Base-by-base conservation (phyloP, 495 filamentous ascomycete species). In the Lindgomyces ingoldianus region DNA sequence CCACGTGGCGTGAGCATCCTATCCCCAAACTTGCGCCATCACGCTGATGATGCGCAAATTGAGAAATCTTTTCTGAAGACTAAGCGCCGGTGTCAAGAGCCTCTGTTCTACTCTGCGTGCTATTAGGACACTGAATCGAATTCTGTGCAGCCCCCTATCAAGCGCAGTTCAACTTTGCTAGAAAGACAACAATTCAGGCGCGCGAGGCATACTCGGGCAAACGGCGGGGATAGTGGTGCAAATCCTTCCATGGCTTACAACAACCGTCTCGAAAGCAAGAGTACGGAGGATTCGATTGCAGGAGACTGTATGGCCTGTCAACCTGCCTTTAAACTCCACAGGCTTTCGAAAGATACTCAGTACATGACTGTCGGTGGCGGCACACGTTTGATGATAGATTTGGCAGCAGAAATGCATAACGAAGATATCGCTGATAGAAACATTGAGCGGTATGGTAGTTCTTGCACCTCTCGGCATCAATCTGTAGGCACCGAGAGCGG, bases 401-500 rank as follows among this genome's bases (percentile, higher is more conserved):
- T 49, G 60, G 19, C 27, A 6, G 19, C 12, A 33, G 9, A 59
- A 39, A 24, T n/a, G n/a, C 58, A 68, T 57, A 69, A 55, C 41
- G 72, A 70, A 45, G 72, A 74, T 46, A 65, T 74, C 4, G 72
- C 72, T 6, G 60, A 72, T 45, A 67, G 70, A 18, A 74, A 74
- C 52, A 63, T 70, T 4, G 52, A 18, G 4, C 14, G 14, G n/a
- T 62, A 12, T 19, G 16, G 49, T 11, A 30, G 42, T 22, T 19
- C 8, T 4, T 39, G 9, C 33, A 14, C 47, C 2, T 60, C 57
- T 51, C 45, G 41, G 25, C 39, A 50, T 73, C 49, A 72, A 71
- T 47, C 73, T 70, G 61, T 72, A 74, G 73, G 68, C 36, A 39
- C 33, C 33, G 33, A 6, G 33, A 14, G 33, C 14, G 14, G 33